A percentile compares a stretch with the other conserved stretches of the same genome.
These are phyloP conservation scores for Globisporangium rhizosaccharum DNA, from an alignment of 352 stramenopile species.

Conservation along the genomic window DNA sequence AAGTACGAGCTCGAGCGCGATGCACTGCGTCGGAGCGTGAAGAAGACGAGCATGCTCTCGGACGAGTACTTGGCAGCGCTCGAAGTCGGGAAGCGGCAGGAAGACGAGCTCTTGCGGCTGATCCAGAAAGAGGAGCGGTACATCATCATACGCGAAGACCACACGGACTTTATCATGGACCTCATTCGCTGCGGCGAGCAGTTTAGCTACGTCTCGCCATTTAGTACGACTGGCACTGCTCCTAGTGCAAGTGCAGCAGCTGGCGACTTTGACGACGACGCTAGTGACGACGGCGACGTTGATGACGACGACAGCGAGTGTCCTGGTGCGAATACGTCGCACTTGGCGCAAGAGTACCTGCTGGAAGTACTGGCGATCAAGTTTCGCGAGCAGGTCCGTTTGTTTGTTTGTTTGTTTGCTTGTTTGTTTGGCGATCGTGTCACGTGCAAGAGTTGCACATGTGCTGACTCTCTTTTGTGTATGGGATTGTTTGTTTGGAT, in stretches of 20 bases:
- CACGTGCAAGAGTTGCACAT: not conserved
- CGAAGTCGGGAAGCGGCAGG: slow-evolving; percentile 57
- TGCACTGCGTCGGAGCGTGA: slow-evolving; percentile 18
- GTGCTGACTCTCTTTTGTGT: slow-evolving; percentile 2
- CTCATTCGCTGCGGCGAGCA: slow-evolving; percentile 73
- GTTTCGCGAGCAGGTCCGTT: slow-evolving; percentile 64
- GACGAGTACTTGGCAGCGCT: slow-evolving; percentile 62
- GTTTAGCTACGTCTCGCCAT: slow-evolving; percentile 60
- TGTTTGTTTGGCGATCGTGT: not conserved
- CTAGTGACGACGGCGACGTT: slow-evolving; percentile 35
- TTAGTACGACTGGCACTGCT: slow-evolving; percentile 10
- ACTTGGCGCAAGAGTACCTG: slow-evolving; percentile 72
- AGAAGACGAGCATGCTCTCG: slow-evolving; percentile 35
- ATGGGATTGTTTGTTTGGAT: slow-evolving; percentile 7
- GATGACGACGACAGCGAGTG: slow-evolving; percentile 63
- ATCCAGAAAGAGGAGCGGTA: slow-evolving; percentile 78
- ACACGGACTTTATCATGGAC: slow-evolving; percentile 79
- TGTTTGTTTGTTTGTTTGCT: not conserved
- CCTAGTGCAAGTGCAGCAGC: slow-evolving; percentile 3
- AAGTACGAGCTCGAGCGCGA: slow-evolving; percentile 65
- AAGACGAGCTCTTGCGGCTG: slow-evolving; percentile 66
- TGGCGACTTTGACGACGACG: slow-evolving; percentile 23
- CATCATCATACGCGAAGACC: slow-evolving; percentile 80
- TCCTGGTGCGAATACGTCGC: slow-evolving; percentile 67
- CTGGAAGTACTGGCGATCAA: slow-evolving; percentile 76